Percentiles rank a stretch among this genome's conserved stretches.
Conservation (phyloP, 116 monocot genomes). For the Phalaenopsis hybrid region DNA sequence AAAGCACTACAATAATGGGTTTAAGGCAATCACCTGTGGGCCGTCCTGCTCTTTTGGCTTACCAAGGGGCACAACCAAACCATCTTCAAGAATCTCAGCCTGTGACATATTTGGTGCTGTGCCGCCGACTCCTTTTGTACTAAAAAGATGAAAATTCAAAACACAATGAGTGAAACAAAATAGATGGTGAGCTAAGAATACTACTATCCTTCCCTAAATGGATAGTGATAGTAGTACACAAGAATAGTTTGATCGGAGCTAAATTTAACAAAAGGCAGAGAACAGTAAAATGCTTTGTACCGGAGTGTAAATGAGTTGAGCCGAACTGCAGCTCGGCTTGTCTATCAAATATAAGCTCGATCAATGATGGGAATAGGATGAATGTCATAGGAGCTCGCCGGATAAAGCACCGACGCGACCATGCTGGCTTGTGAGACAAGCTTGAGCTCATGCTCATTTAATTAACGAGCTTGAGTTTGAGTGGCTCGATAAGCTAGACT, state of each 20-base stretch:
- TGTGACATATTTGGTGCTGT: constrained; percentile 62
- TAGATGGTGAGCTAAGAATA: neutral
- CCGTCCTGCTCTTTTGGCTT: constrained; percentile 43
- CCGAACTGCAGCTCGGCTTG: too few relatives aligned
- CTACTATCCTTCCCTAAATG: neutral
- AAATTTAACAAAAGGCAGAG: neutral
- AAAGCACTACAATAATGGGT: neutral
- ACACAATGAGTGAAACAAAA: neutral
- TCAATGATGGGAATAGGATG: too few relatives aligned
- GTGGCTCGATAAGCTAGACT: too few relatives aligned
- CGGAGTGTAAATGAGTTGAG: too few relatives aligned
- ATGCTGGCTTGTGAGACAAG: too few relatives aligned
- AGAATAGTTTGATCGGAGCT: too few relatives aligned
- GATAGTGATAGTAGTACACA: neutral
- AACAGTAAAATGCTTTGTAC: neutral
- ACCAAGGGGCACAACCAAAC: constrained; percentile 71
- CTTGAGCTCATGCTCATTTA: too few relatives aligned
- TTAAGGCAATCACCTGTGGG: constrained; percentile 19
- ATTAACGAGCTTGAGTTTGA: too few relatives aligned
- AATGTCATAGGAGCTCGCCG: too few relatives aligned
- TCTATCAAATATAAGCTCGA: too few relatives aligned
- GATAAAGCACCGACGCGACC: too few relatives aligned
- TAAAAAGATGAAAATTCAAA: constrained; percentile 3
- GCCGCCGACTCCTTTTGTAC: constrained; percentile 86
- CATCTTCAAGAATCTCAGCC: constrained; percentile 44